Base-by-base conservation (phyloP, 192 early-diverging fungal genomes). In the Podila epigama region DNA sequence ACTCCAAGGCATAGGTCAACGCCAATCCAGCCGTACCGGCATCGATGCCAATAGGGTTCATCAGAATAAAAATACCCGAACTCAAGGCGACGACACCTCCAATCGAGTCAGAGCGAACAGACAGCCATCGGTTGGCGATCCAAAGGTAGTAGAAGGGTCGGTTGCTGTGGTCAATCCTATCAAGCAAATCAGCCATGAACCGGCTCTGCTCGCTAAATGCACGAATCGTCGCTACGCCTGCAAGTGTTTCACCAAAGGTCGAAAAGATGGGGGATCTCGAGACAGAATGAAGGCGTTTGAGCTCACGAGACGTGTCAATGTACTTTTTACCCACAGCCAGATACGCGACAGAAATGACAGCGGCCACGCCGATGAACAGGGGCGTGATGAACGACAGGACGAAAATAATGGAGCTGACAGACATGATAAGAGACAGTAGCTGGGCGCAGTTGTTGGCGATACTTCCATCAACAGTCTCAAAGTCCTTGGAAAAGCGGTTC, bases 281-380 rank as follows among this genome's bases (percentile, higher is more conserved):
- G 31, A 91, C 82, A 20, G 91, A 91, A 53, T 95, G 92, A 37
- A 96, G 66, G 27, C 96, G 89, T 85, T 98, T 97, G 57, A 98
- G 82, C 73, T 97, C 96, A 35, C 97, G 88, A 20, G 92, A 91
- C 3, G 91, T 83, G 31, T 79, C 81, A 42, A 96, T 82, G 60
- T 95, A 97, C 69, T 88, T 88, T 1, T 63, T 41, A 15, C 89
- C 90, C 22, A 95, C 75, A 25, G 79, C 63, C 34, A 84, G 75
- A 64, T 92, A 95, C 6, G 88, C 28, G 12, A 80, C 53, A 18
- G 84, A 70, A 5, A 89, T 73, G 28, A 82, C 44, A 3, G 75
- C 60, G 0, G 87, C 84, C 4, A 88, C 81, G 5, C 89, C 25
- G 36, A 92, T 70, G 58, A 93, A 94, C 15, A 80, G 22, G 12